phyloP scores from a whole-genome alignment of 345 rosid species.

The Geranium brycei region DNA sequence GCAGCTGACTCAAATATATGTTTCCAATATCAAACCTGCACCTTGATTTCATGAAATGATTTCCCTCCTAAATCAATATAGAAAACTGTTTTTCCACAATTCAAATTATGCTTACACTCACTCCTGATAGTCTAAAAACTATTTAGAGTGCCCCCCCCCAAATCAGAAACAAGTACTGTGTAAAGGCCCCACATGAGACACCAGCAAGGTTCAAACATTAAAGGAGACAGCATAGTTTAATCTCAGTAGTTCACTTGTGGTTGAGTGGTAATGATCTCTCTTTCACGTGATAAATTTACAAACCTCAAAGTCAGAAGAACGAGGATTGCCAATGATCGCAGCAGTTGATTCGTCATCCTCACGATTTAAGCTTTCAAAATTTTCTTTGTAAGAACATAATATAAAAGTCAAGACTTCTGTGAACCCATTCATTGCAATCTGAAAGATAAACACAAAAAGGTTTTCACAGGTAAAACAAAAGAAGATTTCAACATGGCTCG shows the following conservation, averaged over 20 bases:
- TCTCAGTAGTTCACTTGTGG: neutral
- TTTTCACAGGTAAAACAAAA: neutral
- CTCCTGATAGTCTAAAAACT: neutral
- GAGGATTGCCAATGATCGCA: slow-evolving; percentile 65
- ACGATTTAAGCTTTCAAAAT: slow-evolving; percentile 53
- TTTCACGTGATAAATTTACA: slow-evolving; percentile 1
- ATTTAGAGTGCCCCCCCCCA: too few species aligned
- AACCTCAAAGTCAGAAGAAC: slow-evolving; percentile 93
- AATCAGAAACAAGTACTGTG: too few species aligned
- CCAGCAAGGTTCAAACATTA: neutral
- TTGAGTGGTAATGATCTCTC: neutral
- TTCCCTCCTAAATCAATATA: too few species aligned
- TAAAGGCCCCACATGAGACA: neutral
- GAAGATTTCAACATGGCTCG: neutral
- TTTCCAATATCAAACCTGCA: too few species aligned
- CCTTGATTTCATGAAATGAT: too few species aligned
- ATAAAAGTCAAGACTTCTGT: slow-evolving; percentile 75
- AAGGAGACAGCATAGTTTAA: neutral
- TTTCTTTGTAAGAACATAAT: slow-evolving; percentile 61
- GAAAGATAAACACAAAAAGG: slow-evolving; percentile 5
- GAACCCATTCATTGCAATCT: slow-evolving; percentile 75
- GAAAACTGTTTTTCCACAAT: neutral
- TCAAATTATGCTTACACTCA: neutral
- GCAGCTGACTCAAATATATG: neutral
- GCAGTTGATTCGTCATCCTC: slow-evolving; percentile 43